A percentile compares a stretch with the other conserved stretches of the same genome.
phyloP scores from a whole-genome alignment of 2,329 filamentous ascomycete genomes.

The Setomelanomma holmii region DNA sequence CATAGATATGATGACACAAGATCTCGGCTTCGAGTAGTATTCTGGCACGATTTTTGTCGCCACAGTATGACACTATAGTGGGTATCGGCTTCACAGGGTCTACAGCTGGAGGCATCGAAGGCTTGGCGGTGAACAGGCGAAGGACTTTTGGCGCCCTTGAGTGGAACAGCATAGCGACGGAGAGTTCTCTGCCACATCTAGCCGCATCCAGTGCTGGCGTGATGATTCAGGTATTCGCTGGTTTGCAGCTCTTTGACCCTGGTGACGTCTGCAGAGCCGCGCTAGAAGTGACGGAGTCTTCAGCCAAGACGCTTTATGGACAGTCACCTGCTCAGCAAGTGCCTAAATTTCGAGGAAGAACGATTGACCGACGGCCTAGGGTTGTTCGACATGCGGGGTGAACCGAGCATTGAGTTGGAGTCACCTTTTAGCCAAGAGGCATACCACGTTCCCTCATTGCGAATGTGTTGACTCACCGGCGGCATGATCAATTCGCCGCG shows the following conservation, averaged over 20 bases:
- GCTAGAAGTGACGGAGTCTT: slow-evolving; percentile 23
- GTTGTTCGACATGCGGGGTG: slow-evolving; percentile 25
- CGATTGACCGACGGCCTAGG: slow-evolving; percentile 9
- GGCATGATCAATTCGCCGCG: slow-evolving; percentile 1
- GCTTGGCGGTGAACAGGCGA: slow-evolving; percentile 11
- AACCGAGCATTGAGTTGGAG: slow-evolving; percentile 26
- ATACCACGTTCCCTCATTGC: slow-evolving; percentile 4
- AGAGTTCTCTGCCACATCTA: slow-evolving; percentile 8
- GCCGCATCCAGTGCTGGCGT: slow-evolving; percentile 19
- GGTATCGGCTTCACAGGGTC: slow-evolving; percentile 4
- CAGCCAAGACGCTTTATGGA: slow-evolving; percentile 24
- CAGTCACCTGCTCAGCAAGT: slow-evolving; percentile 14
- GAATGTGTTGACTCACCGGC: slow-evolving; percentile 20
- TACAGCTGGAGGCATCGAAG: slow-evolving; percentile 13
- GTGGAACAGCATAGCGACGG: neutral
- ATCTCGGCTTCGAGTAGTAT: too few relatives aligned
- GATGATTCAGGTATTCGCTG: slow-evolving; percentile 22
- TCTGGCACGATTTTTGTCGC: slow-evolving; percentile 2
- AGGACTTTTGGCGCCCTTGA: neutral
- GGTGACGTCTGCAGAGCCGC: slow-evolving; percentile 40
- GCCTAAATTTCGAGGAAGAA: slow-evolving; percentile 11
- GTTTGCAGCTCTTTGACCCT: slow-evolving; percentile 21
- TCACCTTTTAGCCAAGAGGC: slow-evolving; percentile 21
- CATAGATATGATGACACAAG: too few relatives aligned
- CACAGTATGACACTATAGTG: slow-evolving; percentile 12